A percentile compares a stretch with the other conserved stretches of the same genome.
phyloP scores from a whole-genome alignment of 2,329 filamentous ascomycete genomes.

The Colletotrichum cuscutae region DNA sequence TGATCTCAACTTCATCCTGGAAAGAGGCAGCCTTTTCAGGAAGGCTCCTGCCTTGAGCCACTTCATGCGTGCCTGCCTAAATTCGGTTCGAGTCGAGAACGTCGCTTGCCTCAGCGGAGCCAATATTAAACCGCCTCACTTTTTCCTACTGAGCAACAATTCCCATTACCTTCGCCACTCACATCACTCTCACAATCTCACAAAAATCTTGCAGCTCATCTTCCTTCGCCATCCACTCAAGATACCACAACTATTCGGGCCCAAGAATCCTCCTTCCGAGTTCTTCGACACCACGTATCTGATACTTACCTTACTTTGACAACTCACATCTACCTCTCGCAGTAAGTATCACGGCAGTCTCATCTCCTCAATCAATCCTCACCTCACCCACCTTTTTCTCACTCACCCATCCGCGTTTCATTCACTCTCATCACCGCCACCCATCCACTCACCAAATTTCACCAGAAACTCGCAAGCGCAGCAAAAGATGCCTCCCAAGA shows the following conservation, averaged over 20 bases:
- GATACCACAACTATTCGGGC: background rate
- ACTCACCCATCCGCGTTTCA: too few relatives aligned
- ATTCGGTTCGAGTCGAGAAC: background rate
- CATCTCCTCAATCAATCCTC: too few relatives aligned
- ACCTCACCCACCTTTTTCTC: too few relatives aligned
- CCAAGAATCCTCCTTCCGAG: background rate
- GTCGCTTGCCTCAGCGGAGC: background rate
- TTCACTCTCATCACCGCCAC: background rate
- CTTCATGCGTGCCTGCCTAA: background rate
- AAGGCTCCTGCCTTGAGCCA: background rate
- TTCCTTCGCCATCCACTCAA: background rate
- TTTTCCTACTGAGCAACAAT: background rate
- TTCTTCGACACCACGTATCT: too few relatives aligned
- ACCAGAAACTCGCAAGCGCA: background rate
- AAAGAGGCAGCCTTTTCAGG: background rate
- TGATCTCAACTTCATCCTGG: background rate
- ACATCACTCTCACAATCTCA: background rate
- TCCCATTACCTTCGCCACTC: background rate
- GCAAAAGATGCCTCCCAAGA: slow-evolving; percentile 17
- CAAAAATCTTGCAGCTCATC: background rate
- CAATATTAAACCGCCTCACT: background rate
- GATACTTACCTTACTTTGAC: too few relatives aligned
- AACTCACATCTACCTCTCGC: too few relatives aligned
- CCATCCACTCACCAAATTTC: background rate
- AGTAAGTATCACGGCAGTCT: too few relatives aligned